Conservation (phyloP, 2,329 filamentous ascomycete genomes). For the Neurospora crassa region DNA sequence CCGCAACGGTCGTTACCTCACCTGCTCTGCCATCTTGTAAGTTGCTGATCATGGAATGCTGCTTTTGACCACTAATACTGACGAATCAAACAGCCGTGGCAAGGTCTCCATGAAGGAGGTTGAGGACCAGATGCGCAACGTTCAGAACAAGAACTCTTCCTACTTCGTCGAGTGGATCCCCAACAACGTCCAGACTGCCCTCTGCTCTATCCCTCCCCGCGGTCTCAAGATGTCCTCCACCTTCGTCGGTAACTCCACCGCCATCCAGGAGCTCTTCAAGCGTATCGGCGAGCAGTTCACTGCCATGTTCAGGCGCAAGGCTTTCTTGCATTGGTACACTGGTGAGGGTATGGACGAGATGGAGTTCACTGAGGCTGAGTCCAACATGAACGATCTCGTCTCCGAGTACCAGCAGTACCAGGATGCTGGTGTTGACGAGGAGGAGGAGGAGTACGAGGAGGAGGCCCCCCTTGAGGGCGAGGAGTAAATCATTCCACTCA, state of each 20-base stretch:
- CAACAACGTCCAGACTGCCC: slow-evolving; percentile 99
- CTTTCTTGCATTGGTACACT: slow-evolving; percentile 99
- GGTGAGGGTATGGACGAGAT: slow-evolving; percentile 99
- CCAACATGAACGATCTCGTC: slow-evolving; percentile 99
- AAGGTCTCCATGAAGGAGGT: slow-evolving; percentile 99
- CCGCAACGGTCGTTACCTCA: slow-evolving; percentile 98
- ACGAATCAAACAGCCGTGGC: slow-evolving; percentile 58
- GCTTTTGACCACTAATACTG: slow-evolving; percentile 16
- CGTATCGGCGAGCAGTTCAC: slow-evolving; percentile 99
- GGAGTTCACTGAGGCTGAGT: slow-evolving; percentile 99
- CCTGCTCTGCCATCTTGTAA: slow-evolving; percentile 97
- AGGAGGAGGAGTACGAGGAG: slow-evolving; percentile 91
- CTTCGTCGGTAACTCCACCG: slow-evolving; percentile 98
- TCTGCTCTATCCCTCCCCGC: slow-evolving; percentile 96
- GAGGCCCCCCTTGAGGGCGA: slow-evolving; percentile 71
- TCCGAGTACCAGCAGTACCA: slow-evolving; percentile 99
- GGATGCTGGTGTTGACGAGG: slow-evolving; percentile 94
- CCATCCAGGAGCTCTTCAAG: slow-evolving; percentile 99
- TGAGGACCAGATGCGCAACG: slow-evolving; percentile 99
- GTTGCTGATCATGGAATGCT: slow-evolving; percentile 21
- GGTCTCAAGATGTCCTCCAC: slow-evolving; percentile 99
- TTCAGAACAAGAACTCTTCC: slow-evolving; percentile 98
- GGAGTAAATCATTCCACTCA: slow-evolving; percentile 27
- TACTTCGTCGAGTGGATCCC: slow-evolving; percentile 99
- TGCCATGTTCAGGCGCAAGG: slow-evolving; percentile 99